These are phyloP conservation scores for Quercus tomentella DNA, from an alignment of 331 rosid genomes.

Conservation along the genomic window DNA sequence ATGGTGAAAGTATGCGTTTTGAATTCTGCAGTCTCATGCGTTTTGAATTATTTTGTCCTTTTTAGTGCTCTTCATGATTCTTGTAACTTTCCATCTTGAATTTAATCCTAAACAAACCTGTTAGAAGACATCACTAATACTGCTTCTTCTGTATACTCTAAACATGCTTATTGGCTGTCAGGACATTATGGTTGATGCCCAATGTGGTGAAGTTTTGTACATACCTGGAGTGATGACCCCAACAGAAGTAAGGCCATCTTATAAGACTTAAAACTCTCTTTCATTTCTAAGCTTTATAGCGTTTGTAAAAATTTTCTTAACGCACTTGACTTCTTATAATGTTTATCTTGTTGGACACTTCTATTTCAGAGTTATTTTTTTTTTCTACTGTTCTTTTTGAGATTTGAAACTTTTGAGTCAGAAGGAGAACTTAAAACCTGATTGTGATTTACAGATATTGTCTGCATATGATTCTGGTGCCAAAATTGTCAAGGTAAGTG, in stretches of 20 bases:
- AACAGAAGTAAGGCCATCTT: constrained; percentile 64
- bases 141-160: background rate
- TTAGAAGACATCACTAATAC: background rate
- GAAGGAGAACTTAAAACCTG: background rate
- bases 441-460: constrained; percentile 53
- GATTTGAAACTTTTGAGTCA: background rate
- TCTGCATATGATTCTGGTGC: constrained; percentile 70
- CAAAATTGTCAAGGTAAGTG: constrained; percentile 70
- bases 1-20: constrained; percentile 50
- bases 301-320: background rate
- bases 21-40: background rate
- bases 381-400: background rate
- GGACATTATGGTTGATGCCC: constrained; percentile 56
- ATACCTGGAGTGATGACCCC: constrained; percentile 97
- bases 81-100: background rate
- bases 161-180: constrained; percentile 25
- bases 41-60: background rate
- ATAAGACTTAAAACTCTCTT: background rate
- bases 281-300: constrained; percentile 6
- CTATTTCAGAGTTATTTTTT: background rate
- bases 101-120: background rate
- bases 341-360: background rate
- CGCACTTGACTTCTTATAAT: background rate
- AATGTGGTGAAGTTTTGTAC: constrained; percentile 49
- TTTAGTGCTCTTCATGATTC: background rate